Conservation (phyloP, 2,329 filamentous ascomycete genomes). For the Knufia fluminis region DNA sequence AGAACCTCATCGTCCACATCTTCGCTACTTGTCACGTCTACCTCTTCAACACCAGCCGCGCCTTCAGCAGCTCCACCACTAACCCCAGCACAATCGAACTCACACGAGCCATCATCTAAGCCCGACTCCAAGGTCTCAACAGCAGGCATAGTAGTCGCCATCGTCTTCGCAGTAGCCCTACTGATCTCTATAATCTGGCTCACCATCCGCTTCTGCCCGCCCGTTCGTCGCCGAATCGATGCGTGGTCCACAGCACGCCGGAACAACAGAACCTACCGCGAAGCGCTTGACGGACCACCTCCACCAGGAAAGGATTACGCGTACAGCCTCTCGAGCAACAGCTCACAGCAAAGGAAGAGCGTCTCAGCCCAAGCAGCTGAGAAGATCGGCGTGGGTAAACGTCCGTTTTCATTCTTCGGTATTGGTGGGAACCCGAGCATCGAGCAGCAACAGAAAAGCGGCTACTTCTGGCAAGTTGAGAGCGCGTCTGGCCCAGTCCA, state of each 20-base stretch:
- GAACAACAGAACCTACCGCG: conserved; percentile 15
- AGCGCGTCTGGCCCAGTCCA: background rate
- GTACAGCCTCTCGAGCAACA: background rate
- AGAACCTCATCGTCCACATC: background rate
- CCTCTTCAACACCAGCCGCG: background rate
- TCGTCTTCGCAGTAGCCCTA: conserved; percentile 15
- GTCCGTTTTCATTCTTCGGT: background rate
- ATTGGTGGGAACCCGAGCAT: background rate
- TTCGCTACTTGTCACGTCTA: background rate
- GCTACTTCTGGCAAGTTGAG: background rate
- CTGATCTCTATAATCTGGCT: conserved; percentile 12
- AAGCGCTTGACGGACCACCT: conserved; percentile 16
- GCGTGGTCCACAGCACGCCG: conserved; percentile 13
- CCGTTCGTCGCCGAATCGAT: conserved; percentile 10
- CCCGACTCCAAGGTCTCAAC: conserved; percentile 11
- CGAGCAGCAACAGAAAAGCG: background rate
- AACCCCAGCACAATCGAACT: background rate
- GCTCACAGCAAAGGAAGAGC: background rate
- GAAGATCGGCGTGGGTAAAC: background rate
- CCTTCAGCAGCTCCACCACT: background rate
- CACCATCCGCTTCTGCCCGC: conserved; percentile 13
- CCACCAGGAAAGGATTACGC: conserved; percentile 5
- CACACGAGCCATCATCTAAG: background rate
- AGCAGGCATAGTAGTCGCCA: conserved; percentile 13
- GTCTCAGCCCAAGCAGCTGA: background rate